Evolutionary conservation across 495 filamentous ascomycete species (phyloP).

Genomic region (Rhizodiscina lignyota): DNA sequence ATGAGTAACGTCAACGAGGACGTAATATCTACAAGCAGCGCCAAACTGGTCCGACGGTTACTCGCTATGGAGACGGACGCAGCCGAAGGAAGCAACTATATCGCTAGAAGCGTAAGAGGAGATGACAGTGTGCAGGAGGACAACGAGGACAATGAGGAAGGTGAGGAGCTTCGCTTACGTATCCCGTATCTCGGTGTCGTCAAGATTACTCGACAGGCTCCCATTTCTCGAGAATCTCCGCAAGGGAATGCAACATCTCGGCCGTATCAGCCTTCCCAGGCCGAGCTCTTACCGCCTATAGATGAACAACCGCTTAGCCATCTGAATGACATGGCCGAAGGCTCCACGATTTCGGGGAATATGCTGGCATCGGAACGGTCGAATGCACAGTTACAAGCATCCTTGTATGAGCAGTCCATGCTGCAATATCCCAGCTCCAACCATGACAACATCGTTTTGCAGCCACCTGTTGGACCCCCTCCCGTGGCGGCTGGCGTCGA

Average conservation of each 20-base stretch:
- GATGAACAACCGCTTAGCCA: too few species aligned
- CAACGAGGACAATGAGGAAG: background rate
- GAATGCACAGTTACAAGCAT: too few species aligned
- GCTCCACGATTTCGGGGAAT: too few species aligned
- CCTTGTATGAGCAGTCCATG: too few species aligned
- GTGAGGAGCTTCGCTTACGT: background rate
- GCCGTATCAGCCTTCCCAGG: too few species aligned
- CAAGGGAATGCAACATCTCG: too few species aligned
- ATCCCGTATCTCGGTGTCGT: background rate
- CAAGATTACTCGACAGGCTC: background rate
- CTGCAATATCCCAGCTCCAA: too few species aligned
- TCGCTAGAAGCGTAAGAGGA: background rate
- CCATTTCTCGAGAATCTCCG: background rate
- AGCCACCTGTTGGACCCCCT: background rate
- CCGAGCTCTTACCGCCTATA: too few species aligned
- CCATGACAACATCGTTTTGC: too few species aligned
- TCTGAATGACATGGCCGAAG: too few species aligned
- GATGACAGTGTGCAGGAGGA: background rate
- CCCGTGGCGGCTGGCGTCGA: background rate
- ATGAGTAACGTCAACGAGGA: constrained; percentile 1
- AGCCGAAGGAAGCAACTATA: background rate
- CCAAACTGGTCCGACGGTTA: constrained; percentile 8
- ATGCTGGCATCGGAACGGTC: too few species aligned
- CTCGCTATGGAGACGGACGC: constrained; percentile 6
- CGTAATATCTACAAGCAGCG: constrained; percentile 6